Evolutionary conservation across 2,329 filamentous ascomycete species (phyloP), one percentile per base, ranked within the genome.

Genomic region (Verticillium tricorpus): DNA sequence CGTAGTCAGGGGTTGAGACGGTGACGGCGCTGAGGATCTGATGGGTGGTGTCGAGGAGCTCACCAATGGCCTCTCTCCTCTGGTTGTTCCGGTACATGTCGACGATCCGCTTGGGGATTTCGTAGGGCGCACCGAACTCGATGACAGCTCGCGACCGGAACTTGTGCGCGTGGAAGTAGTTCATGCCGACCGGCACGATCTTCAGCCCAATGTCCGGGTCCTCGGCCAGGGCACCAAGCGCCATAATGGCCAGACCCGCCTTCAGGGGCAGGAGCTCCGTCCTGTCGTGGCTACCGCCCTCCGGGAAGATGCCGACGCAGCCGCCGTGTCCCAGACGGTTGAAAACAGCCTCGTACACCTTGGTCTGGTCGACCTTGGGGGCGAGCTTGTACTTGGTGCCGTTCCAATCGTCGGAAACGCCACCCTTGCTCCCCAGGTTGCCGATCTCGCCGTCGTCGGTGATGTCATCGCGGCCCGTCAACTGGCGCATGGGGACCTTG

Each of bases 141-240:
- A 98, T 89, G 5, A 99, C 94, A 39, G 94, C 95, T 72, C 95
- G 87, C 66, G 94, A 98, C 56, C 94, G 90, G 77, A 99, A 99
- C 75, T 98, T 99, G 82, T 99, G 94, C 0, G 94, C 91, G 76
- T 98, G 94, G 78, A 99, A 99, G 77, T 99, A 99, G 77, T 99
- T 99, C 94, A 99, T 97, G 69, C 94, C 94, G 59, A 95, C 93
- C 3, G 95, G 95, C 28, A 99, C 92, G 69, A 99, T 97, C 76
- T 93, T 96, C 64, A 99, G 81, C 34, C 91, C 92, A 71, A 92
- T 97, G 66, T 94, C 84, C 2, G 93, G 93, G 64, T 93, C 87
- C 61, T 92, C 89, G 5, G 91, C 92, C 59, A 98, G 81, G 1
- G 95, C 90, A 45, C 94, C 94, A 39, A 99, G 84, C 14, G 94